These are phyloP conservation scores for Dentipellis sp. DNA, from an alignment of 768 basidiomycete species.

Conservation along the genomic window DNA sequence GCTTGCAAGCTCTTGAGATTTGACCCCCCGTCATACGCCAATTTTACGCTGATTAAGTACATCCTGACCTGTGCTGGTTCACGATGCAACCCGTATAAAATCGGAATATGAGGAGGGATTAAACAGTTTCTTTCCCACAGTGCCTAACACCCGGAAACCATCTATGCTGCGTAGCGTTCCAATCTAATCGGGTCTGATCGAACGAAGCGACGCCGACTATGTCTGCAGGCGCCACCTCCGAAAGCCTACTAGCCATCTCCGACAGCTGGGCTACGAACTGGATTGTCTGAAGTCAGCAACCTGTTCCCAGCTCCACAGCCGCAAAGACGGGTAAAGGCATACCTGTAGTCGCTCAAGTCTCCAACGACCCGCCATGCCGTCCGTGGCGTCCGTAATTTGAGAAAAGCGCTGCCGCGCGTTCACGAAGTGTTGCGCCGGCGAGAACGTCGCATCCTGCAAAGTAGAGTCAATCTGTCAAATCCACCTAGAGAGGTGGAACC, in stretches of 20 bases:
- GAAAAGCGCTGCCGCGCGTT: no score
- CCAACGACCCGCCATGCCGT: background rate
- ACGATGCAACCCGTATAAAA: no score
- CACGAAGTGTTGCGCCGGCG: conserved; percentile 26
- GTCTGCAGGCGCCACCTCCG: conserved; percentile 6
- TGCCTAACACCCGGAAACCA: conserved; percentile 18
- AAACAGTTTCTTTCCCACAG: no score
- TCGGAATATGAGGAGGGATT: no score
- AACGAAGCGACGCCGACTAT: conserved; percentile 11
- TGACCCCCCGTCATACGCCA: no score
- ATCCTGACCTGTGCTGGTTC: no score
- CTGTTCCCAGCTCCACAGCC: no score
- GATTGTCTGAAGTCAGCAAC: no score
- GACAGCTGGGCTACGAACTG: conserved; percentile 30
- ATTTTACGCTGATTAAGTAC: no score
- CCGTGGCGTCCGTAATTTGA: no score
- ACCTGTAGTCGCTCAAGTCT: background rate
- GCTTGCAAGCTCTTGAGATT: no score
- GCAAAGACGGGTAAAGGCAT: background rate
- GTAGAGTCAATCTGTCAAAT: background rate
- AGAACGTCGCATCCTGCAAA: conserved; percentile 20
- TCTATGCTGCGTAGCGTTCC: conserved; percentile 17
- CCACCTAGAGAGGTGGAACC: background rate
- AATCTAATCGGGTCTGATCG: conserved; percentile 11
- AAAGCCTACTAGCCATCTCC: conserved; percentile 11